Evolutionary conservation across 23 red algal species (phyloP).

Genomic region (Gracilaria domingensis): DNA sequence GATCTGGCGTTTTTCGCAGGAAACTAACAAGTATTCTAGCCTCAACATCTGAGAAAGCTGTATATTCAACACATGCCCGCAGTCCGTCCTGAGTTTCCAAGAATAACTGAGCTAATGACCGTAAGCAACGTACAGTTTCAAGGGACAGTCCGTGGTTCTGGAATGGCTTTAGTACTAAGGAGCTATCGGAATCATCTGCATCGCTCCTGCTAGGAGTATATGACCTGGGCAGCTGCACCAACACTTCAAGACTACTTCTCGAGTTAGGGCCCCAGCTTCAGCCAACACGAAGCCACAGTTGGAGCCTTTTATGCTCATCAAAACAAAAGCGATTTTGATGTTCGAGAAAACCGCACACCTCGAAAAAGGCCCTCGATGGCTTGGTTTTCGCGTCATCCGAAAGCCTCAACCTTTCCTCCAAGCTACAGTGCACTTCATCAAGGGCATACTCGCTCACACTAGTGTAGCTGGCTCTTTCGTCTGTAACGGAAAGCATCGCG

Average conservation of each 20-base stretch:
- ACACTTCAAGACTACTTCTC: slow-evolving; percentile 53
- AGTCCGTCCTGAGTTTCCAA: slow-evolving; percentile 58
- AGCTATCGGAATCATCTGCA: slow-evolving; percentile 64
- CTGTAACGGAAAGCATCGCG: slow-evolving; percentile 43
- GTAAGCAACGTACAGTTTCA: slow-evolving; percentile 27
- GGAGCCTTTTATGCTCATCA: slow-evolving; percentile 9
- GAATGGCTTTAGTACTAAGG: slow-evolving; percentile 25
- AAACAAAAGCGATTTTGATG: slow-evolving; percentile 44
- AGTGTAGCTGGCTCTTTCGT: slow-evolving; percentile 6
- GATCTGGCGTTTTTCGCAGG: slow-evolving; percentile 47
- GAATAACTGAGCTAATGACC: slow-evolving; percentile 45
- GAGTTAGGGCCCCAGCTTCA: slow-evolving; percentile 19
- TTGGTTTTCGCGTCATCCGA: slow-evolving; percentile 4
- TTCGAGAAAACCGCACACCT: slow-evolving; percentile 48
- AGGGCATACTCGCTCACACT: not conserved
- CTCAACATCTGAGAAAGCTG: slow-evolving; percentile 34
- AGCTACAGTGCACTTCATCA: not conserved
- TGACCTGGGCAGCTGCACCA: slow-evolving; percentile 38
- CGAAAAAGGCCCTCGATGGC: slow-evolving; percentile 39
- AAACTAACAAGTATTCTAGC: slow-evolving; percentile 38
- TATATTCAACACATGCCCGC: slow-evolving; percentile 55
- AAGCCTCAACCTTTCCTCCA: slow-evolving; percentile 6
- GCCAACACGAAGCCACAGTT: slow-evolving; percentile 53
- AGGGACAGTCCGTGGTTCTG: slow-evolving; percentile 29
- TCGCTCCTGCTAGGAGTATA: slow-evolving; percentile 38